Evolutionary conservation across 805 yeast species (phyloP).

Genomic region (Candida glaebosa): DNA sequence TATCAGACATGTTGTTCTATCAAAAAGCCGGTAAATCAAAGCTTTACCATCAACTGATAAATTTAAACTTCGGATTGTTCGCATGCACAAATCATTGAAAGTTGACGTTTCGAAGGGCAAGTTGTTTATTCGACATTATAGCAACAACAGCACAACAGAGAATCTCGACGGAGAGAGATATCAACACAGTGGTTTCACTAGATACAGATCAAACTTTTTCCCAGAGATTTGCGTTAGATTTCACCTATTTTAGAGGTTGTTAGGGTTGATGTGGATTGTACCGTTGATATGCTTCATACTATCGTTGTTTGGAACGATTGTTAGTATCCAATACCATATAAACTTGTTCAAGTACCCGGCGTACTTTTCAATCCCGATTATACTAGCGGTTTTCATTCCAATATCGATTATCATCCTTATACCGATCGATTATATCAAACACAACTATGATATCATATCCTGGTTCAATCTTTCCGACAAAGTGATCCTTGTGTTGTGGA

Average conservation of each 20-base stretch:
- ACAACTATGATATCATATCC: slow-evolving; percentile 32
- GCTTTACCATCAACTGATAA: neutral
- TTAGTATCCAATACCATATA: slow-evolving; percentile 35
- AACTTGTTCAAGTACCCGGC: slow-evolving; percentile 31
- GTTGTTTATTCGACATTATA: no score
- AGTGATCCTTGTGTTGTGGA: slow-evolving; percentile 61
- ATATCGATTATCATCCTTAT: slow-evolving; percentile 68
- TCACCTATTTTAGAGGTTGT: no score
- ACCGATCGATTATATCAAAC: slow-evolving; percentile 70
- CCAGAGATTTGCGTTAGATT: no score
- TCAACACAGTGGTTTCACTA: no score
- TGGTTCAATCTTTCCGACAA: slow-evolving; percentile 46
- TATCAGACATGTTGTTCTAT: neutral
- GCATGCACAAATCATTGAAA: neutral
- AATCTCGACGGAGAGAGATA: no score
- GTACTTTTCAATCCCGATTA: slow-evolving; percentile 45
- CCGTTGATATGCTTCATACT: slow-evolving; percentile 23
- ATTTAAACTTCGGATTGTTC: neutral
- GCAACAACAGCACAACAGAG: no score
- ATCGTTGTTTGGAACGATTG: slow-evolving; percentile 25
- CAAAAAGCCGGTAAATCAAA: neutral
- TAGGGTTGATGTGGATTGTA: slow-evolving; percentile 28
- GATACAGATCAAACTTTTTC: no score
- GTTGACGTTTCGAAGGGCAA: no score
- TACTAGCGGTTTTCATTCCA: slow-evolving; percentile 68